Evolutionary conservation across 352 stramenopile genomes (phyloP).

Genomic region (Phytophthora palmivora): DNA sequence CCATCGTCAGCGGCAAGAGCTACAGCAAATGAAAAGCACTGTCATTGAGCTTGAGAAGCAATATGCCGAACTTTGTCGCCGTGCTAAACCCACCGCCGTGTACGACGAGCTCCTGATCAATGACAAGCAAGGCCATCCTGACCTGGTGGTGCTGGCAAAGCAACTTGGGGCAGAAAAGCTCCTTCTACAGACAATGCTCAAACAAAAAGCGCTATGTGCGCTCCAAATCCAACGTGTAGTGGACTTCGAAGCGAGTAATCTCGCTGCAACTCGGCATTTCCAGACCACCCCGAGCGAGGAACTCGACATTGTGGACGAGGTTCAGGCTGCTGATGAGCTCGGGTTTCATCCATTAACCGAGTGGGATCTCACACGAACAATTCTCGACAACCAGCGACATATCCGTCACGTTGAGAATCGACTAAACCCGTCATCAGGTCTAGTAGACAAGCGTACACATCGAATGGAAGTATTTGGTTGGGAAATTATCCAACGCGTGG

Average conservation of each 20-base stretch:
- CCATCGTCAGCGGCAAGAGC: conserved; percentile 36
- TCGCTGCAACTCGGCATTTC: not conserved
- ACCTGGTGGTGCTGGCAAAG: conserved; percentile 27
- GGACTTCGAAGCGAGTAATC: conserved; percentile 29
- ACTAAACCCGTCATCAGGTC: conserved; percentile 9
- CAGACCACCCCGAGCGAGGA: not conserved
- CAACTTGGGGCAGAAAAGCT: conserved; percentile 52
- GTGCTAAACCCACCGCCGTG: not conserved
- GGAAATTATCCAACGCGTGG: conserved; percentile 38
- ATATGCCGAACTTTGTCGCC: conserved; percentile 39
- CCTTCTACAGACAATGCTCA: conserved; percentile 35
- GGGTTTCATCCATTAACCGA: conserved; percentile 37
- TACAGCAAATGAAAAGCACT: conserved; percentile 34
- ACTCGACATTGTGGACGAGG: conserved; percentile 19
- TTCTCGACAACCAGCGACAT: conserved; percentile 33
- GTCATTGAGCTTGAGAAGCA: conserved; percentile 41
- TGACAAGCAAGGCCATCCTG: not conserved
- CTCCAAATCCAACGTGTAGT: conserved; percentile 36
- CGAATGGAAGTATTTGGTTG: conserved; percentile 39
- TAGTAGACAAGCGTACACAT: conserved; percentile 7
- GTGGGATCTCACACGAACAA: conserved; percentile 32
- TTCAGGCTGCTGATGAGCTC: conserved; percentile 32
- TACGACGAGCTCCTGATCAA: not conserved
- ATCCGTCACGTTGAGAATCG: conserved; percentile 30
- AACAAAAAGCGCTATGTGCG: conserved; percentile 37